Percentiles rank a stretch among this genome's conserved stretches.
These are phyloP conservation scores for Nitzschia sp. DNA, from an alignment of 108 stramenopile genomes.

Conservation along the genomic window DNA sequence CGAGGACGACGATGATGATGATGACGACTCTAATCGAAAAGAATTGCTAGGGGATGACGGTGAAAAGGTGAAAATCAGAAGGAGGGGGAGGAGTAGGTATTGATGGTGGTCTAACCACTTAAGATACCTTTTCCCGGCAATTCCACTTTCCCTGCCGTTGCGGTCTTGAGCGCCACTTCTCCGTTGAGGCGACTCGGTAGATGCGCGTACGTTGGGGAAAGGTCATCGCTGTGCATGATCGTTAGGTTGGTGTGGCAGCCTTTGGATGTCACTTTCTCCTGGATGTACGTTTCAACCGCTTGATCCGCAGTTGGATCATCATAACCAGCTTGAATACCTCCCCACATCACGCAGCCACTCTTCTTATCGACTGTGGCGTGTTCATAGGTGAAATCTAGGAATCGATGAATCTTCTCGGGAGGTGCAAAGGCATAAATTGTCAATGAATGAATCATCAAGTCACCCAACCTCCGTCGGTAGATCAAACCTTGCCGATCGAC, in stretches of 20 bases:
- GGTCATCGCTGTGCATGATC: background rate
- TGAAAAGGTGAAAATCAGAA: background rate
- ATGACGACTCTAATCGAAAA: background rate
- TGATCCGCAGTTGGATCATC: conserved; percentile 37
- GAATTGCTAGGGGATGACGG: background rate
- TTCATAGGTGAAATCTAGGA: conserved; percentile 79
- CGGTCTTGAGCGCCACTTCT: conserved; percentile 18
- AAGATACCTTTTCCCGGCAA: conserved; percentile 19
- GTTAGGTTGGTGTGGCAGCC: conserved; percentile 1
- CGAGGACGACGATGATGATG: background rate
- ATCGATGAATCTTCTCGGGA: conserved; percentile 66
- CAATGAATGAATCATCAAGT: conserved; percentile 79
- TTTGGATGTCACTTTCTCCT: conserved; percentile 13
- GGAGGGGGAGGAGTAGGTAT: conserved; percentile 4
- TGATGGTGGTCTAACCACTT: conserved; percentile 1
- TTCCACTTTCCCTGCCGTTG: conserved; percentile 41
- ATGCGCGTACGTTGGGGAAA: conserved; percentile 43
- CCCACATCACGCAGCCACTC: conserved; percentile 52
- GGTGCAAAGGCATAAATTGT: conserved; percentile 62
- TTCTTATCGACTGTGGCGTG: conserved; percentile 53
- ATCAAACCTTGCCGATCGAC: conserved; percentile 71
- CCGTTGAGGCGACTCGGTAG: conserved; percentile 12
- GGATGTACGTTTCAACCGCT: conserved; percentile 24
- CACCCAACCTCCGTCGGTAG: conserved; percentile 66
- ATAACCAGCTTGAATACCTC: conserved; percentile 57